Conservation (phyloP, 306 rosid genomes). For the Malus orientalis region DNA sequence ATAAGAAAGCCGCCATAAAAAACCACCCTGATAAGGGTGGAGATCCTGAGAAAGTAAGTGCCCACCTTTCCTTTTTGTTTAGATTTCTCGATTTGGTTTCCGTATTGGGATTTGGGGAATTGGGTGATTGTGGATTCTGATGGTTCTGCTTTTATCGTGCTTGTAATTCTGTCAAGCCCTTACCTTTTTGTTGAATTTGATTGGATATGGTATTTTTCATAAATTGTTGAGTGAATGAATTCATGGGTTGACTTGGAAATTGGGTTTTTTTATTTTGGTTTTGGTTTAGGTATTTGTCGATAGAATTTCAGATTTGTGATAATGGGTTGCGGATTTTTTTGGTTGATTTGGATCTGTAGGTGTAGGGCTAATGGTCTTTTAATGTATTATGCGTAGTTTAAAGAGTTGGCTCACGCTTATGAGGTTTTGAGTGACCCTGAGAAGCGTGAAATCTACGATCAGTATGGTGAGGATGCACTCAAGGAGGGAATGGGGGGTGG, state of each 20-base stretch:
- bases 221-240: not conserved
- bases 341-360: not conserved
- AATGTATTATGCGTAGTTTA: slow-evolving; percentile 39
- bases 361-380: not conserved
- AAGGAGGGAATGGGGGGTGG: slow-evolving; percentile 77
- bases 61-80: not conserved
- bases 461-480: slow-evolving; percentile 89
- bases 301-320: not conserved
- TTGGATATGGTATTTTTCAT: not conserved
- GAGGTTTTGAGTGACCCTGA: slow-evolving; percentile 81
- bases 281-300: not conserved
- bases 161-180: not conserved
- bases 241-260: not conserved
- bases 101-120: not conserved
- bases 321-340: not conserved
- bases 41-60: slow-evolving; percentile 76
- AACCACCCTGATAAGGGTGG: slow-evolving; percentile 93
- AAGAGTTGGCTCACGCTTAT: slow-evolving; percentile 84
- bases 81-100: not conserved
- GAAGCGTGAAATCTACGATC: slow-evolving; percentile 79
- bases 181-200: not conserved
- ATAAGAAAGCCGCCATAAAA: slow-evolving; percentile 79
- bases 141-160: not conserved
- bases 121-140: not conserved
- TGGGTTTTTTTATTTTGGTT: not conserved